Evolutionary conservation across 257 asterid species (phyloP).

Genomic region (Ligustrum vulgare): DNA sequence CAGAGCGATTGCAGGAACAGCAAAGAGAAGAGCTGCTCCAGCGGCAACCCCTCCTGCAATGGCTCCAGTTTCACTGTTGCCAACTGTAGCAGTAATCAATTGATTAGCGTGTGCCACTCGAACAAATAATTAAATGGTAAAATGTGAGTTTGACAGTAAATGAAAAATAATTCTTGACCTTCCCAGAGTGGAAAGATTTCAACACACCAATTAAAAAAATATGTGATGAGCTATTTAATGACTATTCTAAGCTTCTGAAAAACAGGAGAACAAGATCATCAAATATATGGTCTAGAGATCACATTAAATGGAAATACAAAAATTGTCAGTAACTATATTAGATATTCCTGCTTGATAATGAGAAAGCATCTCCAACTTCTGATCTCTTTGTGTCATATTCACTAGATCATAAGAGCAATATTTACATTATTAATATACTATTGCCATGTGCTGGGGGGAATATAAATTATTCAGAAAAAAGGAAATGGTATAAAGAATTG

Average conservation of each 20-base stretch:
- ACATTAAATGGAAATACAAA: not conserved
- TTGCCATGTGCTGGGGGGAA: no score
- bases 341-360: no score
- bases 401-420: no score
- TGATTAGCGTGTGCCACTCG: slow-evolving; percentile 11
- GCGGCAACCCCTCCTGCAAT: slow-evolving; percentile 47
- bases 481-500: not conserved
- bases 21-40: no score
- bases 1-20: no score
- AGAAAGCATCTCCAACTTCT: no score
- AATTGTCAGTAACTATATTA: no score
- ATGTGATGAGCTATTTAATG: not conserved
- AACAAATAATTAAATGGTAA: not conserved
- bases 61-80: slow-evolving; percentile 49
- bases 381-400: no score
- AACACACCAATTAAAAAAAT: no score
- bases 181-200: not conserved
- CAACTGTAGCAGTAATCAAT: slow-evolving; percentile 35
- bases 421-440: no score
- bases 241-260: not conserved
- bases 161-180: not conserved
- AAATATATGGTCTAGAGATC: not conserved
- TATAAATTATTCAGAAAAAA: no score
- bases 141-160: not conserved
- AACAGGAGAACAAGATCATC: no score